Percentiles rank a stretch among this genome's conserved stretches.
phyloP scores from a whole-genome alignment of 345 rosid species.

The Streptanthus diversifolius region DNA sequence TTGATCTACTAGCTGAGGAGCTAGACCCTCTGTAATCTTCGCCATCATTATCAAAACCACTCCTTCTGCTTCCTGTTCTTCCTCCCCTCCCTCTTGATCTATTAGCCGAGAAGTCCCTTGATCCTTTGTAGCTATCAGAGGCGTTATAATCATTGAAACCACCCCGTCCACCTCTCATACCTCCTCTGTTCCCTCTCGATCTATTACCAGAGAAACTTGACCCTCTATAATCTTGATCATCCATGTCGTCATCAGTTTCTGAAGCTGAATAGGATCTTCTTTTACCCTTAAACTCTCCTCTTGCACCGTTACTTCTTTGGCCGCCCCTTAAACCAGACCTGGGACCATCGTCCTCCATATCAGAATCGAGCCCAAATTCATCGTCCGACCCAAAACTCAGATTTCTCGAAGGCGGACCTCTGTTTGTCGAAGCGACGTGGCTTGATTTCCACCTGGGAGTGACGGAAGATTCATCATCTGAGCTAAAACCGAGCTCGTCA shows the following conservation, averaged over 20 bases:
- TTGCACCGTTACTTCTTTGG: slow-evolving; percentile 26
- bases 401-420: slow-evolving; percentile 40
- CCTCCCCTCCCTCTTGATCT: slow-evolving; percentile 34
- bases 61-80: slow-evolving; percentile 22
- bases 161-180: slow-evolving; percentile 36
- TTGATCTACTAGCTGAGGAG: slow-evolving; percentile 23
- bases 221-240: slow-evolving; percentile 24
- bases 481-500: slow-evolving; percentile 50
- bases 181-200: slow-evolving; percentile 31
- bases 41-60: slow-evolving; percentile 20
- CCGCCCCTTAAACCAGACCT: slow-evolving; percentile 31
- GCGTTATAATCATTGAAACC: slow-evolving; percentile 25
- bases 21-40: slow-evolving; percentile 29
- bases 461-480: slow-evolving; percentile 54
- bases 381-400: slow-evolving; percentile 71
- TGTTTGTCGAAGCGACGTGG: slow-evolving; percentile 50
- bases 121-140: slow-evolving; percentile 21
- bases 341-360: slow-evolving; percentile 44
- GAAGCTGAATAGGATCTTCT: slow-evolving; percentile 44
- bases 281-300: slow-evolving; percentile 37
- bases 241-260: slow-evolving; percentile 45
- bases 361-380: slow-evolving; percentile 55
- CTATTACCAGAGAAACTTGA: slow-evolving; percentile 26
- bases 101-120: slow-evolving; percentile 21
- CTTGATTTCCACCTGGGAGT: slow-evolving; percentile 72